Evolutionary conservation across 108 stramenopile genomes (phyloP).

Genomic region (Parietichytrium sp.): DNA sequence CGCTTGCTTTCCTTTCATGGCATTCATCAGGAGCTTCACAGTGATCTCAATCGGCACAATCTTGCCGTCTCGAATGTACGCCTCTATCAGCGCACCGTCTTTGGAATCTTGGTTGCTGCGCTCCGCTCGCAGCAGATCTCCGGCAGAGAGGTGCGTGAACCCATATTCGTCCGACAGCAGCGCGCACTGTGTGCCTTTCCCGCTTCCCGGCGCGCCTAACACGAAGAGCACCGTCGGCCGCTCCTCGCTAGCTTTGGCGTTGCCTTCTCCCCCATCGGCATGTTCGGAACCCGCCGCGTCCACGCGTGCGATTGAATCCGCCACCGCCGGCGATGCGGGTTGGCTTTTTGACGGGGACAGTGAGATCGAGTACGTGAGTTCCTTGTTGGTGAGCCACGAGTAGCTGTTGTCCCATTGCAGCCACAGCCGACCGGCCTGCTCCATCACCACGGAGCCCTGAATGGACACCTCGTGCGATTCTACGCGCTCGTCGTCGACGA

Average conservation of each 20-base stretch:
- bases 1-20: constrained; percentile 41
- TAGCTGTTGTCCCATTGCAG: constrained; percentile 19
- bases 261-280: background rate
- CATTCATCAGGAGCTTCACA: constrained; percentile 46
- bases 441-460: background rate
- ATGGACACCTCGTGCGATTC: background rate
- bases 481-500: constrained; percentile 23
- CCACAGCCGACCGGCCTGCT: background rate
- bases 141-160: constrained; percentile 58
- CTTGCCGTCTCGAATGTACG: constrained; percentile 48
- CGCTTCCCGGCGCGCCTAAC: constrained; percentile 61
- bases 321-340: too few species aligned
- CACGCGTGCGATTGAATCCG: too few species aligned
- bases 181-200: constrained; percentile 69
- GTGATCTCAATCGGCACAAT: constrained; percentile 57
- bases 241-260: background rate
- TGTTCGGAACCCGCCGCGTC: background rate
- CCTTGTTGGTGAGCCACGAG: constrained; percentile 31
- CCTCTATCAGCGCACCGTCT: constrained; percentile 53
- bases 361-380: constrained; percentile 9
- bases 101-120: constrained; percentile 43
- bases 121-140: constrained; percentile 62
- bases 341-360: too few species aligned
- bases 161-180: constrained; percentile 49
- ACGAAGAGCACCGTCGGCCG: constrained; percentile 46